phyloP scores from a whole-genome alignment of 306 rosid genomes.

The Aeschynomene evenia region DNA sequence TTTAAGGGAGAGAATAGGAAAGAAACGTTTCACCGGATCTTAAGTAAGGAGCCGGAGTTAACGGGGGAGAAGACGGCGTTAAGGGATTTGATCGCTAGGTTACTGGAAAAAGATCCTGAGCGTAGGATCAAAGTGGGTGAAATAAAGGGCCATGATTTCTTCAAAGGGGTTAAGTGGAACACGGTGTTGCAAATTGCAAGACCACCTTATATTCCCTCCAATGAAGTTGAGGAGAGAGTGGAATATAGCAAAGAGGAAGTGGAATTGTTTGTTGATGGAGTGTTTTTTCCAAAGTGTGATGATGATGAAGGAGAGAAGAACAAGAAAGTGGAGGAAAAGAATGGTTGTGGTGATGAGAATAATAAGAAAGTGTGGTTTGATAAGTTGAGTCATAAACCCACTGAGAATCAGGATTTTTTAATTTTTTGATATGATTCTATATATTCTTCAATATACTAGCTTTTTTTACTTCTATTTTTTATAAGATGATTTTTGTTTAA shows the following conservation, averaged over 20 bases:
- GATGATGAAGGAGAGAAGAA: background rate
- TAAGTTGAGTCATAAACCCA: conserved; percentile 22
- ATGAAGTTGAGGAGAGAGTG: conserved; percentile 33
- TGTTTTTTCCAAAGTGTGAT: conserved; percentile 38
- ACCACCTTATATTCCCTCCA: conserved; percentile 74
- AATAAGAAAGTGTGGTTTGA: conserved; percentile 29
- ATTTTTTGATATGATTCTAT: conserved; percentile 43
- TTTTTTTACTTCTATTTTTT: too few species aligned
- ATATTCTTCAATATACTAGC: too few species aligned
- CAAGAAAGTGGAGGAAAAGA: background rate
- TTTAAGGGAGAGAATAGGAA: conserved; percentile 62
- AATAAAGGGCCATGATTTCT: conserved; percentile 82
- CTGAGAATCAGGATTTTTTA: conserved; percentile 38
- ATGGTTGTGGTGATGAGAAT: conserved; percentile 1
- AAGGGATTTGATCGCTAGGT: conserved; percentile 57
- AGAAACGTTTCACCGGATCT: conserved; percentile 75
- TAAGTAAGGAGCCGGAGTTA: conserved; percentile 58
- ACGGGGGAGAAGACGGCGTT: conserved; percentile 78
- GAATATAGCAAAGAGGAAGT: conserved; percentile 45
- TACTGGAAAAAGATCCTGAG: conserved; percentile 71
- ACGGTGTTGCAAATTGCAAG: conserved; percentile 47
- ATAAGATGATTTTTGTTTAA: too few species aligned
- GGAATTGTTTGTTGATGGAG: conserved; percentile 59
- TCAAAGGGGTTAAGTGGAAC: conserved; percentile 63
- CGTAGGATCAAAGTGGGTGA: conserved; percentile 53